phyloP scores from a whole-genome alignment of 2,329 filamentous ascomycete genomes.

The Botrytis tulipae region DNA sequence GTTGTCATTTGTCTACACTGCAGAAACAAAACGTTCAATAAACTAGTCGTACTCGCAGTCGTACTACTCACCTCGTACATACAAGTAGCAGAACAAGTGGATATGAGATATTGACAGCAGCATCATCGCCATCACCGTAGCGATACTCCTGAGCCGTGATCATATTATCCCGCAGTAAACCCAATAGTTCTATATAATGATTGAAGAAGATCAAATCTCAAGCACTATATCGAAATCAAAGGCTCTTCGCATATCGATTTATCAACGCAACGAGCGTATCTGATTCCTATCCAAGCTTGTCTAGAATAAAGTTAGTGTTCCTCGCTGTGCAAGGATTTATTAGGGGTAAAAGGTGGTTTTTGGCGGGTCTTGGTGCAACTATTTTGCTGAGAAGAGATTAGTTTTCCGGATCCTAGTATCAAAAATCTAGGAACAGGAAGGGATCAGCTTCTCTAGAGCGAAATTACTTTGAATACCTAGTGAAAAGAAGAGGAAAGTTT shows the following conservation, averaged over 20 bases:
- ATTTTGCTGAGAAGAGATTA: background rate
- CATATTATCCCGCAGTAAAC: background rate
- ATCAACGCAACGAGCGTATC: background rate
- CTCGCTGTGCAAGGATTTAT: background rate
- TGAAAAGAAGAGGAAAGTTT: background rate
- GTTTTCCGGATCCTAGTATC: background rate
- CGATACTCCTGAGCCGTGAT: background rate
- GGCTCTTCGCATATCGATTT: background rate
- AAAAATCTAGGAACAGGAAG: conserved; percentile 10
- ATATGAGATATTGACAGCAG: background rate
- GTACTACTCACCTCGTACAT: background rate
- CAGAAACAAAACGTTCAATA: background rate
- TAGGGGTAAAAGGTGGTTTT: background rate
- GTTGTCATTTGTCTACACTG: background rate
- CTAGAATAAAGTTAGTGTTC: background rate
- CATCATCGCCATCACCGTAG: background rate
- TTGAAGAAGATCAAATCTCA: background rate
- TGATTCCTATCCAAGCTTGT: background rate
- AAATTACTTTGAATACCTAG: background rate
- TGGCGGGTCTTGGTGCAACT: background rate
- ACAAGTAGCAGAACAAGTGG: background rate
- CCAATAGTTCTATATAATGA: background rate
- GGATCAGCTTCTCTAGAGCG: background rate
- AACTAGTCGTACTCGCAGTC: background rate
- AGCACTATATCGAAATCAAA: background rate